These are phyloP conservation scores for Saturnispora zaruensis DNA, from an alignment of 805 yeast species.

Conservation along the genomic window DNA sequence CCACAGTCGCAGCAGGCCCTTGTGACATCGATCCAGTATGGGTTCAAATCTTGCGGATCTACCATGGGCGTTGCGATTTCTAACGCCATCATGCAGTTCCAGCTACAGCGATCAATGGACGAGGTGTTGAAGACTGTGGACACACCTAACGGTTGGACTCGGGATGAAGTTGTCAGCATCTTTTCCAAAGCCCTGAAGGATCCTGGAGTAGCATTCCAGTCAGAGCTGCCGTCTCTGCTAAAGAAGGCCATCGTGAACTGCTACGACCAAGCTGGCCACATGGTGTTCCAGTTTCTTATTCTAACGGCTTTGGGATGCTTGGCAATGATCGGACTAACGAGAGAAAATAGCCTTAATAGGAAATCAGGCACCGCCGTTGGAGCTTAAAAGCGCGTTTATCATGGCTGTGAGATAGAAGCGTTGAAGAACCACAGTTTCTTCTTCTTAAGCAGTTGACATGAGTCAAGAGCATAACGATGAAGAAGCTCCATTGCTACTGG, in stretches of 20 bases:
- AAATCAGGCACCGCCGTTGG: background rate
- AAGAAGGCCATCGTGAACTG: slow-evolving; percentile 23
- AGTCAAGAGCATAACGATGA: background rate
- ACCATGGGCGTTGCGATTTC: slow-evolving; percentile 43
- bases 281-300: slow-evolving; percentile 37
- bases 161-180: background rate
- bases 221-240: background rate
- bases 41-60: slow-evolving; percentile 45
- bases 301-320: slow-evolving; percentile 8
- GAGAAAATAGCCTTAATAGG: background rate
- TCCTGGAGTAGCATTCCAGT: background rate
- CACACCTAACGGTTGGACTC: background rate
- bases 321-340: background rate
- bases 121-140: background rate
- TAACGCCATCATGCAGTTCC: slow-evolving; percentile 35
- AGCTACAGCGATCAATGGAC: background rate
- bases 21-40: slow-evolving; percentile 81
- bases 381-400: background rate
- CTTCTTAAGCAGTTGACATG: background rate
- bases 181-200: background rate
- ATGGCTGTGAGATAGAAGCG: background rate
- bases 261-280: slow-evolving; percentile 42
- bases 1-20: slow-evolving; percentile 63
- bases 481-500: background rate
- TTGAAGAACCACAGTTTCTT: background rate